Base-by-base conservation (phyloP, 805 yeast species). In the Cyberlindnera misumaiensis region DNA sequence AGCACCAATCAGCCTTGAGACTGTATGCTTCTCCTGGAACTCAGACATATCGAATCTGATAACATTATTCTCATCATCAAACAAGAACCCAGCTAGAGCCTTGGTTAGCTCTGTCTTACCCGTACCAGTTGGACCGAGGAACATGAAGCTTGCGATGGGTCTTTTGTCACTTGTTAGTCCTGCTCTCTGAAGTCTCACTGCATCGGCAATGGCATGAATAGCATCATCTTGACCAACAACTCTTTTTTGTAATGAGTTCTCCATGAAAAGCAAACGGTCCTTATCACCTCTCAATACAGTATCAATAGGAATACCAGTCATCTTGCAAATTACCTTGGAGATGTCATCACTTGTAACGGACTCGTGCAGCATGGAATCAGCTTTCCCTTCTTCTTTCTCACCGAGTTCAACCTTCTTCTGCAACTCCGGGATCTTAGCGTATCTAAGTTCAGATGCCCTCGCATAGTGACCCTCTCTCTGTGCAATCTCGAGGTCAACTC, bases 211-310 rank as follows among this genome's bases (percentile, higher is more conserved):
- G 0, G 95, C 83, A 41, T 74, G 72, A 31, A 93, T 87, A 0
- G 97, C 97, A 55, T 87, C 95, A 55, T 90, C 96, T 62, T 90
- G 98, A 6, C 98, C 97, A 45, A 90, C 78, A 20, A 90, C 97
- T 44, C 86, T 78, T 45, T 73, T 72, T 52, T 77, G 77, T 48
- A 90, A 63, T 0, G 85, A 75, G 5, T 73, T 68, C 59, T 89
- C 97, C 97, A 93, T 93, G 59, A 72, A 83, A 38, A 90, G 60
- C 38, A 90, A 70, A 58, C 89, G 82, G 56, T 90, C 97, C 63
- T 86, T 87, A 57, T 90, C 98, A 34, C 97, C 97, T 59, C 84
- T 84, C 80, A 93, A 72, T 49, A 90, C 77, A 25, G 88, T 84
- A 49, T 80, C 86, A 17, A 86, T 85, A 6, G 98, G 98, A 32